These are phyloP conservation scores for Beauveria sp. DNA, from an alignment of 2,329 filamentous ascomycete genomes.

Conservation along the genomic window DNA sequence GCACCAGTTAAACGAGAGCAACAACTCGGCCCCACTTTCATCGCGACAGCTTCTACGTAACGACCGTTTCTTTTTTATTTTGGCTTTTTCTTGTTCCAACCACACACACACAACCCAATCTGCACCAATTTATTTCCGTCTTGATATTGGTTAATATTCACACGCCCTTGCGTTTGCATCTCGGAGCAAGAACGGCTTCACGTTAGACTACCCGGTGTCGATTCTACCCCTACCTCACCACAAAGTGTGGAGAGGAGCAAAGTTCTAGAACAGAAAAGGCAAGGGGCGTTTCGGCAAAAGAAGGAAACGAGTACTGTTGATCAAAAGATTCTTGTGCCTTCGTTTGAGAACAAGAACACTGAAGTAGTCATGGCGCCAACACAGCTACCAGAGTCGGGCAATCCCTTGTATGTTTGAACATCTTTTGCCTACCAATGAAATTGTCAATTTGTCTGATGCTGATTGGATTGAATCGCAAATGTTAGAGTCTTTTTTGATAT, in stretches of 20 bases:
- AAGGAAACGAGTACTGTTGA: neutral
- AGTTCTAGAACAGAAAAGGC: too few relatives aligned
- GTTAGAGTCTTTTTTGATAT: constrained; percentile 64
- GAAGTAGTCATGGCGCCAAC: constrained; percentile 33
- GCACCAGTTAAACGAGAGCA: neutral
- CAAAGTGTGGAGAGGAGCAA: too few relatives aligned
- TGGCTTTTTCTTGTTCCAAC: neutral
- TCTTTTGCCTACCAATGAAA: too few relatives aligned
- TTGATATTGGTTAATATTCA: too few relatives aligned
- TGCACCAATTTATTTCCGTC: too few relatives aligned
- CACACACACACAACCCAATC: neutral
- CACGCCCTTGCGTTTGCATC: too few relatives aligned
- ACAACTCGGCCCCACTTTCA: neutral
- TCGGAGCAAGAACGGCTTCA: too few relatives aligned
- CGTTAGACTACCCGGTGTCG: too few relatives aligned
- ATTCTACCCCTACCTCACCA: too few relatives aligned
- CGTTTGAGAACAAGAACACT: neutral
- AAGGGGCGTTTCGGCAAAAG: neutral
- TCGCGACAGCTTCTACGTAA: neutral
- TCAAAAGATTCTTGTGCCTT: neutral
- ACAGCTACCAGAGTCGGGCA: constrained; percentile 38
- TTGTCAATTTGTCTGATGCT: neutral
- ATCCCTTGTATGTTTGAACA: constrained; percentile 34
- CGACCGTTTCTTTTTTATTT: too few relatives aligned
- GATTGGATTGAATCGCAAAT: neutral